phyloP scores from a whole-genome alignment of 345 rosid species.

The Orychophragmus violaceus region DNA sequence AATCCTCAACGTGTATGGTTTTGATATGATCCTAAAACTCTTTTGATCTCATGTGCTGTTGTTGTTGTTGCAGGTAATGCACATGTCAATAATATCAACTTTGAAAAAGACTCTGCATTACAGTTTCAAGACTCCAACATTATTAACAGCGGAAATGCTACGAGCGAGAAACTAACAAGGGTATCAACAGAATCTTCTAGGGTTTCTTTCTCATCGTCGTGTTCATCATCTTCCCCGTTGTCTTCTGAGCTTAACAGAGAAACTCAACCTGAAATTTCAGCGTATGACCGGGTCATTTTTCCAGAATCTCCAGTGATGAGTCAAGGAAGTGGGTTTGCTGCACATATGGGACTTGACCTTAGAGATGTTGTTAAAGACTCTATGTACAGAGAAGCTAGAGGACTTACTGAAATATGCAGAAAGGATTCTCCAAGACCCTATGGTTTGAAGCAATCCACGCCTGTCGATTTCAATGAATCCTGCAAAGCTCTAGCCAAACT shows the following conservation, averaged over 20 bases:
- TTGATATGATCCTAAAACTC: background rate
- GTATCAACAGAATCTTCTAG: conserved; percentile 65
- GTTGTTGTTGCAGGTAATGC: conserved; percentile 40
- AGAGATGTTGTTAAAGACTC: conserved; percentile 88
- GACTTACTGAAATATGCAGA: conserved; percentile 44
- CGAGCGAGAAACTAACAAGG: conserved; percentile 52
- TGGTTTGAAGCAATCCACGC: conserved; percentile 42
- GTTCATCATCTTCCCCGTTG: conserved; percentile 78
- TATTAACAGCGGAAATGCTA: conserved; percentile 16
- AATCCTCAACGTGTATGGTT: background rate
- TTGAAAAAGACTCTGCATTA: conserved; percentile 34
- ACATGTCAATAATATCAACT: conserved; percentile 34
- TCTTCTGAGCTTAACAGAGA: conserved; percentile 54
- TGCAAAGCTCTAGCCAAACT: conserved; percentile 59
- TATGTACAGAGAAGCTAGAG: conserved; percentile 79
- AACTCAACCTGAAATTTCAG: conserved; percentile 48
- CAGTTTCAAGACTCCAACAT: conserved; percentile 44
- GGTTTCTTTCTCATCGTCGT: conserved; percentile 79
- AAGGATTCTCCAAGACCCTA: conserved; percentile 70
- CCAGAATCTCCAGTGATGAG: conserved; percentile 53
- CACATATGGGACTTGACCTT: conserved; percentile 58
- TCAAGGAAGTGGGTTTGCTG: conserved; percentile 39
- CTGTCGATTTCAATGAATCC: conserved; percentile 65
- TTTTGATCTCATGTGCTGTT: conserved; percentile 11
- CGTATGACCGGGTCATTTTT: conserved; percentile 44